A percentile compares a stretch with the other conserved stretches of the same genome.
These are phyloP conservation scores for Fusarium sp. DNA, from an alignment of 2,329 filamentous ascomycete genomes.

Conservation along the genomic window DNA sequence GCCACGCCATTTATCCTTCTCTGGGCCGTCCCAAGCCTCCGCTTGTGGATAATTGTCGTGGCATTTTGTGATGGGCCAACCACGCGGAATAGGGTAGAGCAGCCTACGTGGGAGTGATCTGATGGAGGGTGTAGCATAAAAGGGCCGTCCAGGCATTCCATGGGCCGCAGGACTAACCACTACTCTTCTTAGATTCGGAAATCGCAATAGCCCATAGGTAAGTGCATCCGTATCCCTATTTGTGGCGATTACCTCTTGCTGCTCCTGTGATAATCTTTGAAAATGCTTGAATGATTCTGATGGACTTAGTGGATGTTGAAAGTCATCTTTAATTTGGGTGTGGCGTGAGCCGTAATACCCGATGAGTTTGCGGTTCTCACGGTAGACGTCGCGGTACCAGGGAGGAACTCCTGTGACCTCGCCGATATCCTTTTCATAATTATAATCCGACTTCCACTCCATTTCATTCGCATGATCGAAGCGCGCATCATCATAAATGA, in stretches of 20 bases:
- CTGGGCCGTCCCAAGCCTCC: not conserved
- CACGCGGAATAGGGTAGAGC: constrained; percentile 57
- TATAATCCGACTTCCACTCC: not conserved
- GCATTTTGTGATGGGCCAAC: constrained; percentile 31
- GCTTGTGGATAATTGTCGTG: not conserved
- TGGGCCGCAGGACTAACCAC: constrained; percentile 59
- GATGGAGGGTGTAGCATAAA: constrained; percentile 54
- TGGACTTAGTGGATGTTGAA: not conserved
- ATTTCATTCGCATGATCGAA: not conserved
- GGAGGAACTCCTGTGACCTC: not conserved
- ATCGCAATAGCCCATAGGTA: constrained; percentile 43
- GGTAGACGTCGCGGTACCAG: not conserved
- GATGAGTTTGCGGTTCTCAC: rapidly evolving
- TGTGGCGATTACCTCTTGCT: constrained; percentile 52
- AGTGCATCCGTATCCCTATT: constrained; percentile 53
- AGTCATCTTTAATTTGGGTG: not conserved
- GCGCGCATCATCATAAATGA: constrained; percentile 42
- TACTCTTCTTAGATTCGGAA: constrained; percentile 56
- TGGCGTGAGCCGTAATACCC: not conserved
- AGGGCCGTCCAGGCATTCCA: constrained; percentile 54
- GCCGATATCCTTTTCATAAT: not conserved
- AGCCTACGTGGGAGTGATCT: constrained; percentile 50
- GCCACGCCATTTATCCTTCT: constrained; percentile 48
- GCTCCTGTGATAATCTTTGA: constrained; percentile 53
- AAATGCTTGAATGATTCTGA: constrained; percentile 51